Evolutionary conservation across 345 rosid species (phyloP), one percentile per base, ranked within the genome.

Genomic region (Corchorus capsularis): DNA sequence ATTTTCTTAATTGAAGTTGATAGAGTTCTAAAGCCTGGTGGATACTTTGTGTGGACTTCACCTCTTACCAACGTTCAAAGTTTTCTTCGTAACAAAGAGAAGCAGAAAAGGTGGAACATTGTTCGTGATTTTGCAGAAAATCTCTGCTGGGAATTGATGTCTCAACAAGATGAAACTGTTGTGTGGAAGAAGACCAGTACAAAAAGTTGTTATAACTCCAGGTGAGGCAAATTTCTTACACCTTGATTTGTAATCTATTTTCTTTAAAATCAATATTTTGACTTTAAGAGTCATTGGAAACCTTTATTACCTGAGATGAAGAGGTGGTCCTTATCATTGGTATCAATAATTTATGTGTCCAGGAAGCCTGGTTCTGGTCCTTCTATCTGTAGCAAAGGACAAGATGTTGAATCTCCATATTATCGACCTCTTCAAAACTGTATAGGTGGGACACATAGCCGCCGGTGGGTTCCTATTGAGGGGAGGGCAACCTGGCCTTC

Each of bases 21-120:
- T 83, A 91, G 99, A 82, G 93, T 96, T 78, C 83, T 96, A 68
- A 93, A 86, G 86, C 98, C 99, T 0, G 97, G 99, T 78, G 99
- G 99, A 65, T 96, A 91, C 79, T 94, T 96, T 87, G 99, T 94
- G 59, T 96, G 99, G 99, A 96, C 97, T 74, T 92, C 98, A 20
- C 97, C 98, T 7, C 89, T 92, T 63, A 91, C 93, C 68, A 90
- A 87, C 77, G 87, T 97, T 78, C 87, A 82, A 41, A 80, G 78
- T 55, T 80, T 72, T 65, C 78, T 62, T 59, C 93, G 92, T 52
- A 89, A 85, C 79, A 95, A 91, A 73, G 90, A 86, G 32, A 88
- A 82, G 73, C 76, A 82, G 75, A 89, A 88, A 83, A 85, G 90
- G 82, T 94, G 97, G 98, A 89, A 85, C 76, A 85, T 85, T 77